Base-by-base conservation (phyloP, 345 rosid genomes). In the Boechera stricta region DNA sequence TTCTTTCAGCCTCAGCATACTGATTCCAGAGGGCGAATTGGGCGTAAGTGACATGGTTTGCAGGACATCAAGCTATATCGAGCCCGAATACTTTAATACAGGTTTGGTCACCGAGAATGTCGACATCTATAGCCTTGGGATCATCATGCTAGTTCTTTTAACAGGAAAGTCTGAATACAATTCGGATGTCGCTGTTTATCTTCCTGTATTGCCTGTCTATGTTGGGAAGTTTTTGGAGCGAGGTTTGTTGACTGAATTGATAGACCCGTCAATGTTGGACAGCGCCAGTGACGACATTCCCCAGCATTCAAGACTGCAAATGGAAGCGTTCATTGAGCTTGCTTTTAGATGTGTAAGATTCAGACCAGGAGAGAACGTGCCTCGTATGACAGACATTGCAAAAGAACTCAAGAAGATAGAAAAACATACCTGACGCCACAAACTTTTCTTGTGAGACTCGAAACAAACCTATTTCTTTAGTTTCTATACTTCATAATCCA, bases 71-170 rank as follows among this genome's bases (percentile, higher is more conserved):
- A 47, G 78, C 60, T 75, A 75, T 36, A 28, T 48, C 1, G 78
- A 75, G 39, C 78, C 67, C 1, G 32, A 67, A 0, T 75, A 75
- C 39, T 4, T 48, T 0, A 57, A 11, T 4, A 74, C 78, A 32
- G 72, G 78, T 44, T 44, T 74, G 12, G 78, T 74, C 18, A 74
- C 78, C 0, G 78, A 74, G 72, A 74, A 65, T 65, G 72, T 74
- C 2, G 72, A 74, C 15, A 47, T 74, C 29, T 59, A 68, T 65
- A 74, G 21, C 32, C 31, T 65, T 65, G 78, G 78, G 6, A 55
- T 74, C 58, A 74, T 74, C 31, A 54, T 74, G 72, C 58, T 65
- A 1, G 3, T 56, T 66, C 57, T 74, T 74, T 33, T 65, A 49
- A 74, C 16, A 65, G 72, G 72, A 13, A 65, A 55, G 77, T 55